Conservation (phyloP, 2,329 filamentous ascomycete genomes). For the Spiromastix sp. region DNA sequence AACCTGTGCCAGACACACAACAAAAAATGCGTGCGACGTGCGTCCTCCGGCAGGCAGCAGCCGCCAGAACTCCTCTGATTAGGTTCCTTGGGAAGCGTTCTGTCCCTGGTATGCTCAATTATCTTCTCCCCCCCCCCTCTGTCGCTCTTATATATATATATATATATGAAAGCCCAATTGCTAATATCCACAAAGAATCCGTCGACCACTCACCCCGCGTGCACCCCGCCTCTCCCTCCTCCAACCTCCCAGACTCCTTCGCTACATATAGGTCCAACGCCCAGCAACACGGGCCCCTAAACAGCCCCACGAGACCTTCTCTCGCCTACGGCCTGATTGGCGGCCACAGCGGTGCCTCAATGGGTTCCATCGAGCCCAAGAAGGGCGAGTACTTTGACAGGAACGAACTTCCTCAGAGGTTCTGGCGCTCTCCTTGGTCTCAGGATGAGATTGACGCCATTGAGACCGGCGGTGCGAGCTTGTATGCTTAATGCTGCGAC, state of each 20-base stretch:
- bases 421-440: constrained; percentile 64
- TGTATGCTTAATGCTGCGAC: constrained; percentile 41
- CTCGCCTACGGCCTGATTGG: constrained; percentile 40
- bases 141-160: no score
- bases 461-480: constrained; percentile 79
- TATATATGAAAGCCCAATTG: no score
- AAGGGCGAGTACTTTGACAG: constrained; percentile 79
- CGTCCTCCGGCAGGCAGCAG: constrained; percentile 27
- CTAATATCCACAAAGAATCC: no score
- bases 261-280: constrained; percentile 52
- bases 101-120: constrained; percentile 35
- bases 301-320: constrained; percentile 20
- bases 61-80: constrained; percentile 37
- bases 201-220: constrained; percentile 46
- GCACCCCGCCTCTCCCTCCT: constrained; percentile 48
- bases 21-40: constrained; percentile 32
- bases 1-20: constrained; percentile 1
- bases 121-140: constrained; percentile 1
- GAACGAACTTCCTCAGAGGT: constrained; percentile 74
- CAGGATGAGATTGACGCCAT: constrained; percentile 87
- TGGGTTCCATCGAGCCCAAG: constrained; percentile 62
- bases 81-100: constrained; percentile 40
- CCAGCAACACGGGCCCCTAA: constrained; percentile 54
- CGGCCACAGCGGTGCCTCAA: constrained; percentile 52
- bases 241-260: constrained; percentile 50